Base-by-base conservation (phyloP, 768 basidiomycete genomes). In the Boletus pseudopeckii region DNA sequence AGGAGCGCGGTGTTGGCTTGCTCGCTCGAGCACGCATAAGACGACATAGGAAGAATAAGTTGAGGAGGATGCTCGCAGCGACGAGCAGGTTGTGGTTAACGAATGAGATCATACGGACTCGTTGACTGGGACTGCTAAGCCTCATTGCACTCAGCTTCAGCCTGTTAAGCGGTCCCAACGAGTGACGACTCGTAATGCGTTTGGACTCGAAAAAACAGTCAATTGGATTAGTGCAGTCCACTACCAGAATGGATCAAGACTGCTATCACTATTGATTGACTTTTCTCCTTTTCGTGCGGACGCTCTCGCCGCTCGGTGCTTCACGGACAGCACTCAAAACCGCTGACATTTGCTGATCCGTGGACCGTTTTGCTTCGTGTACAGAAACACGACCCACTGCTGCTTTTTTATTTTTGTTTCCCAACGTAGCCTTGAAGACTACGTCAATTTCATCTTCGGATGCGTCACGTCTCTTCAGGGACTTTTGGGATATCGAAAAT, bases 361-460 rank as follows among this genome's bases (percentile, higher is more conserved):
- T 56, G 11, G 46, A 20, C 20, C 47, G 52, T 45, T 52, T 58
- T 30, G 47, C 47, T 15, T 58, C 59, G 17, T 57, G 61, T 4
- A n/a, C 18, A 51, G 49, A 41, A 44, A 41, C 39, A 26, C 37
- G 41, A 37, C 54, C 66, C 26, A 87, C 64, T 4, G 78, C 80
- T 22, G 73, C 78, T 62, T 78, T 83, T 72, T 81, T 87, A 20
- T 76, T 66, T 67, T 79, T 84, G 61, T 78, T 82, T 18, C 84
- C 84, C 18, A 86, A 63, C 20, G 73, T 74, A 41, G 73, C 64
- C 38, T 81, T 76, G 64, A 93, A 93, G 11, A 92, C 71, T 4
- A 72, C 79, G 52, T 92, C 91, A 48, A 93, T 92, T 65, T 89
- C 90, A 60, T 92, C 84, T 43, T 74, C 79, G 7, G 71, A 57